Evolutionary conservation across 305 asterid genomes (phyloP).

Genomic region (Fraxinus platypoda): DNA sequence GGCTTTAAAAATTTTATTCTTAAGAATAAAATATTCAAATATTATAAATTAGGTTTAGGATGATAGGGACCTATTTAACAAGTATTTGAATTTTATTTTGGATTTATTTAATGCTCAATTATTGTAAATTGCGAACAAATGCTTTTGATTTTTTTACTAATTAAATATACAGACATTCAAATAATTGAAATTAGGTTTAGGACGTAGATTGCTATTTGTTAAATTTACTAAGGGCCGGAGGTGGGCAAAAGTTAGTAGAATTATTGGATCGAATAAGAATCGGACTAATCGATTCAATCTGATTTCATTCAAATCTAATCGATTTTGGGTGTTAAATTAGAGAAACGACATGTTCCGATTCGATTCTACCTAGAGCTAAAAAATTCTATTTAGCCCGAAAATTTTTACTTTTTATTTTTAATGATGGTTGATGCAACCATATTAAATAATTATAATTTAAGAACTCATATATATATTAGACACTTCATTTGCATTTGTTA

Average conservation of each 20-base stretch:
- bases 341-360: too few species aligned
- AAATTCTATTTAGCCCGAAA: neutral
- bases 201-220: neutral
- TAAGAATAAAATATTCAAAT: too few species aligned
- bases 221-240: neutral
- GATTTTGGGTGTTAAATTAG: neutral
- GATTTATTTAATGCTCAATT: neutral
- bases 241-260: neutral
- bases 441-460: too few species aligned
- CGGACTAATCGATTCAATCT: neutral
- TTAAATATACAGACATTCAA: neutral
- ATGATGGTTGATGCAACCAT: neutral
- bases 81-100: neutral
- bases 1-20: neutral
- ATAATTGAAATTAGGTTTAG: neutral
- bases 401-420: neutral
- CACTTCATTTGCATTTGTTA: too few species aligned
- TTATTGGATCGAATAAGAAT: neutral
- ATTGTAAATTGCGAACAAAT: neutral
- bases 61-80: neutral
- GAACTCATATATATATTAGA: too few species aligned
- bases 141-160: neutral
- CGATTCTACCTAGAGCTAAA: neutral
- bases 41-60: neutral
- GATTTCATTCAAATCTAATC: neutral